Conservation (phyloP, 352 stramenopile genomes). For the Phytophthora idaei region DNA sequence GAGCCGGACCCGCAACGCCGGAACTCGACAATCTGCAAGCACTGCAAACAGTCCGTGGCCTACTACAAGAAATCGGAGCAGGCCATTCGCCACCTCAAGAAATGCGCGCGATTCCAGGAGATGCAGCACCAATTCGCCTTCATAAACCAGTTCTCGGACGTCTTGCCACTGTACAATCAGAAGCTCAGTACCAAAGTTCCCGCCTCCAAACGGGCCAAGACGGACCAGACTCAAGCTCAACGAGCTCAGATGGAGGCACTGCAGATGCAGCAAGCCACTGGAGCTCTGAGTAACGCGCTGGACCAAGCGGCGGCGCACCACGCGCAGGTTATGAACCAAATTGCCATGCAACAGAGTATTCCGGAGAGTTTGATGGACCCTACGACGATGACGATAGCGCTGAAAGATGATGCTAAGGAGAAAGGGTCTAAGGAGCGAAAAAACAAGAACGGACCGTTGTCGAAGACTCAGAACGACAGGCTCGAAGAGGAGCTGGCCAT, state of each 20-base stretch:
- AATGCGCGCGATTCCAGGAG: slow-evolving; percentile 78
- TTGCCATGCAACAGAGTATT: slow-evolving; percentile 79
- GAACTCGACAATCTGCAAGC: slow-evolving; percentile 80
- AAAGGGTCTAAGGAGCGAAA: slow-evolving; percentile 45
- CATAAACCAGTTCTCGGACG: slow-evolving; percentile 80
- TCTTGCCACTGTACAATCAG: slow-evolving; percentile 83
- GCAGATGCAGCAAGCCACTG: slow-evolving; percentile 23
- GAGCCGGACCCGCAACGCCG: slow-evolving; percentile 78
- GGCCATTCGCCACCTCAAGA: slow-evolving; percentile 82
- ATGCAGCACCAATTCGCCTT: slow-evolving; percentile 86
- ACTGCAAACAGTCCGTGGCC: slow-evolving; percentile 85
- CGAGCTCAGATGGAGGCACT: slow-evolving; percentile 6
- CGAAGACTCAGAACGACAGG: slow-evolving; percentile 69
- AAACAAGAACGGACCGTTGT: slow-evolving; percentile 53
- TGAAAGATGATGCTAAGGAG: slow-evolving; percentile 55
- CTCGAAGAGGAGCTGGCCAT: slow-evolving; percentile 83
- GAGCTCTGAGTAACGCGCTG: slow-evolving; percentile 37
- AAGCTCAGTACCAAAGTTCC: slow-evolving; percentile 76
- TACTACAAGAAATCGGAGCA: slow-evolving; percentile 92
- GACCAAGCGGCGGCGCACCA: slow-evolving; percentile 66
- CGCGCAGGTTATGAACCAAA: slow-evolving; percentile 72
- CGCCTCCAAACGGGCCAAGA: slow-evolving; percentile 70
- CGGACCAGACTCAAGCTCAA: slow-evolving; percentile 27
- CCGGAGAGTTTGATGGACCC: slow-evolving; percentile 71
- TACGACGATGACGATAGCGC: slow-evolving; percentile 43